phyloP scores from a whole-genome alignment of 805 yeast species.

The Hemisphaericaspora nanyangensis region DNA sequence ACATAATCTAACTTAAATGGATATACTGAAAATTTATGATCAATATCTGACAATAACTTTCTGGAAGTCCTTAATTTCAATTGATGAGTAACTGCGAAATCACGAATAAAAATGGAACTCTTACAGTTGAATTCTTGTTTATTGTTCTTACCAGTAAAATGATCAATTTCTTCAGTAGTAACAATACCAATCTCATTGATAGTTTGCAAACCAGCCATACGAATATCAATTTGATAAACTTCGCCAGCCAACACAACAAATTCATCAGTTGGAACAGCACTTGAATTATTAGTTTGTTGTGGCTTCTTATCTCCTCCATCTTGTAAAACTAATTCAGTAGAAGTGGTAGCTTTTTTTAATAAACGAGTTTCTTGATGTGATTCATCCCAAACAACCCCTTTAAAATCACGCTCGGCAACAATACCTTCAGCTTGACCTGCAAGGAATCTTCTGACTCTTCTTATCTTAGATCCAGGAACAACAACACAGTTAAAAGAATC shows the following conservation, averaged over 20 bases:
- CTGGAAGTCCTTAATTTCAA: slow-evolving; percentile 75
- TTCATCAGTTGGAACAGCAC: slow-evolving; percentile 72
- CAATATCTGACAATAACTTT: slow-evolving; percentile 64
- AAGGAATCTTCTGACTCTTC: slow-evolving; percentile 87
- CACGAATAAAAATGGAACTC: slow-evolving; percentile 78
- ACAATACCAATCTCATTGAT: slow-evolving; percentile 59
- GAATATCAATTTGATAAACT: slow-evolving; percentile 79
- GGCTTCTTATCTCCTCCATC: slow-evolving; percentile 7
- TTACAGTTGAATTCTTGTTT: slow-evolving; percentile 51
- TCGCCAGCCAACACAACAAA: slow-evolving; percentile 76
- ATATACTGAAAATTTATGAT: slow-evolving; percentile 74
- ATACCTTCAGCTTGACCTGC: slow-evolving; percentile 95
- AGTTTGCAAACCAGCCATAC: slow-evolving; percentile 64
- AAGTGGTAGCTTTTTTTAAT: slow-evolving; percentile 34
- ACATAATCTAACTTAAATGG: slow-evolving; percentile 86
- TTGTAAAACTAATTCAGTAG: slow-evolving; percentile 11
- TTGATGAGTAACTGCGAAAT: slow-evolving; percentile 75
- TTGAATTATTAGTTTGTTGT: slow-evolving; percentile 23
- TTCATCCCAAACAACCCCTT: slow-evolving; percentile 89
- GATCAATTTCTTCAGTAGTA: slow-evolving; percentile 64
- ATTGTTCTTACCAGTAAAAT: slow-evolving; percentile 59
- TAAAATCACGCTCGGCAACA: slow-evolving; percentile 87
- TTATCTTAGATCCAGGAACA: slow-evolving; percentile 88
- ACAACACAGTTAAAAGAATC: slow-evolving; percentile 75
- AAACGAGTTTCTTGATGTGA: slow-evolving; percentile 67